A percentile compares a stretch with the other conserved stretches of the same genome.
phyloP scores from a whole-genome alignment of 78 protist species.

The Mantamonas sphyraenae region DNA sequence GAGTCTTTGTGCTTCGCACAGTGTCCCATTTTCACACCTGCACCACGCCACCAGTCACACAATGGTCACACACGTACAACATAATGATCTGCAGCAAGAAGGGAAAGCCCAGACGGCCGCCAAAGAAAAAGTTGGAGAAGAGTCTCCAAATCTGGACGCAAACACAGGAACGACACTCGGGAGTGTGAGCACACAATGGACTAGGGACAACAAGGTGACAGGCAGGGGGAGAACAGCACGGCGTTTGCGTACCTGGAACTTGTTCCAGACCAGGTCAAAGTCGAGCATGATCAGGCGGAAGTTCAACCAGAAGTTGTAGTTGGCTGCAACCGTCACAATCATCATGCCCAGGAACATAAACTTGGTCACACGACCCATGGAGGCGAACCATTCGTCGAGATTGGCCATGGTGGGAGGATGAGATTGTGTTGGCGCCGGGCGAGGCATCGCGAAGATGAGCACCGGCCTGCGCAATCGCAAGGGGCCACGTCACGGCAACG shows the following conservation, averaged over 20 bases:
- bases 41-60: too few relatives aligned
- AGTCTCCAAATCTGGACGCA: slow-evolving; percentile 8
- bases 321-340: neutral
- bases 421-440: too few relatives aligned
- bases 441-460: too few relatives aligned
- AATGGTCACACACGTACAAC: neutral
- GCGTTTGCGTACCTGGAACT: neutral
- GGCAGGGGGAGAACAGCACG: neutral
- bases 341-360: neutral
- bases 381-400: neutral
- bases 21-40: too few relatives aligned
- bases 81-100: neutral
- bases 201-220: neutral
- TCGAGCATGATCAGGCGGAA: slow-evolving; percentile 11
- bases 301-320: too few relatives aligned
- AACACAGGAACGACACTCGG: neutral
- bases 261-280: neutral
- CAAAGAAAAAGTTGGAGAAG: neutral
- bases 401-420: too few relatives aligned
- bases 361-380: neutral
- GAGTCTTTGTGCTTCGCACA: too few relatives aligned
- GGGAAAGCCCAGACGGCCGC: slow-evolving; percentile 7
- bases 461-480: too few relatives aligned
- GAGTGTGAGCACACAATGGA: neutral
- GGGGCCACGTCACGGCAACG: too few relatives aligned